Percentiles rank a stretch among this genome's conserved stretches.
phyloP scores from a whole-genome alignment of 31 red algal genomes.

The Asparagopsis taxiformis region DNA sequence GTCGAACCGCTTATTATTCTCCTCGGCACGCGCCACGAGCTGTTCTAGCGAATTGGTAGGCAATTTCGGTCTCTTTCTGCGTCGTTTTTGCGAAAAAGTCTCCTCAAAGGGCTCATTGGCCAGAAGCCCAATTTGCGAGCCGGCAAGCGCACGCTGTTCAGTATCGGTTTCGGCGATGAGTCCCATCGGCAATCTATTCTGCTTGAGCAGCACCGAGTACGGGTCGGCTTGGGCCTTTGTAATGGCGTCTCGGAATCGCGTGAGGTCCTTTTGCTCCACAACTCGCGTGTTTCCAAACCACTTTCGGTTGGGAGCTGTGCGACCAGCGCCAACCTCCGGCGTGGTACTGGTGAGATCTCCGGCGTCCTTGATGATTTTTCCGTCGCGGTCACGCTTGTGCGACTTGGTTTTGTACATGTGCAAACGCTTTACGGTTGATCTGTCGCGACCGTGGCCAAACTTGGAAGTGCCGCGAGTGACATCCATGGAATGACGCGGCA shows the following conservation, averaged over 20 bases:
- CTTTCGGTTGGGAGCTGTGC: constrained; percentile 88
- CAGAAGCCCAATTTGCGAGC: constrained; percentile 68
- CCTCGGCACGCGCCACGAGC: constrained; percentile 39
- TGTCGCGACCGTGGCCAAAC: constrained; percentile 73
- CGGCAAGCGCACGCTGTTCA: constrained; percentile 40
- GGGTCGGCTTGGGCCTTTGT: constrained; percentile 63
- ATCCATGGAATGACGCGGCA: constrained; percentile 66
- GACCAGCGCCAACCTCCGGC: constrained; percentile 78
- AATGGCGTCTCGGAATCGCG: constrained; percentile 81
- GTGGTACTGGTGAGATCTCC: constrained; percentile 75
- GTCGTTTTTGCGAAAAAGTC: constrained; percentile 76
- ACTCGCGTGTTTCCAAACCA: constrained; percentile 98
- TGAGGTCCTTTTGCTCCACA: constrained; percentile 79
- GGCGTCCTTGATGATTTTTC: constrained; percentile 67
- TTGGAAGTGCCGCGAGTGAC: constrained; percentile 63
- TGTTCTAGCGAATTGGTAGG: constrained; percentile 54
- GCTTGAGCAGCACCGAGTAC: constrained; percentile 87
- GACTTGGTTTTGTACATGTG: constrained; percentile 85
- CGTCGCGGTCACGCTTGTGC: constrained; percentile 73
- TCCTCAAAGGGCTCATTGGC: constrained; percentile 90
- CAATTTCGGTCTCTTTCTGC: constrained; percentile 82
- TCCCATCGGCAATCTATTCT: constrained; percentile 72
- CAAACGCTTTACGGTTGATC: constrained; percentile 77
- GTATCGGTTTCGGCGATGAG: constrained; percentile 57
- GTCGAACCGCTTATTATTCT: constrained; percentile 29